These are phyloP conservation scores for Teunomyces aglyptinius DNA, from an alignment of 805 yeast genomes.

Conservation along the genomic window DNA sequence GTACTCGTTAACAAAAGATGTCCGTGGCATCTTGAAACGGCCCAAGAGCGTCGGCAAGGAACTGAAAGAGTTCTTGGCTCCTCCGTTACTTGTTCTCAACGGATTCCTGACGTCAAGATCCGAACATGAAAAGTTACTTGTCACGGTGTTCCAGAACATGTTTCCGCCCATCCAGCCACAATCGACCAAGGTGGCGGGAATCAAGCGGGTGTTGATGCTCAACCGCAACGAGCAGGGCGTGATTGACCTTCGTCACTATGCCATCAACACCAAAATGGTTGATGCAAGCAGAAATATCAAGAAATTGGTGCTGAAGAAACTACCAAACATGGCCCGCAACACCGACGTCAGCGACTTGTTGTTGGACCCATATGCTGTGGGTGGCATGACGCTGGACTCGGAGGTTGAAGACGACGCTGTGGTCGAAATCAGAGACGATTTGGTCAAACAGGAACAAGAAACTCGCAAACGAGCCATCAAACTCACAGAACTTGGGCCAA, in stretches of 20 bases:
- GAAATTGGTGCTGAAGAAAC: conserved; percentile 61
- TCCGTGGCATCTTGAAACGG: conserved; percentile 60
- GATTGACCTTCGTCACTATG: conserved; percentile 86
- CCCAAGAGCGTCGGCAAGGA: conserved; percentile 79
- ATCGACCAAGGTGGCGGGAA: conserved; percentile 65
- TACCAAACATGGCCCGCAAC: conserved; percentile 69
- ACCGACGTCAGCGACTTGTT: conserved; percentile 80
- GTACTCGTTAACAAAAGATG: conserved; percentile 82
- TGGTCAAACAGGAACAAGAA: neutral
- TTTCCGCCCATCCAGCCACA: conserved; percentile 94
- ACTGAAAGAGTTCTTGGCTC: conserved; percentile 60
- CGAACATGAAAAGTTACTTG: conserved; percentile 73
- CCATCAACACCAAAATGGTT: conserved; percentile 81
- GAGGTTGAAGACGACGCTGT: conserved; percentile 91
- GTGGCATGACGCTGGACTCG: conserved; percentile 83
- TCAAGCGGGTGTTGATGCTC: conserved; percentile 81
- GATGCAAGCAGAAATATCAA: conserved; percentile 73
- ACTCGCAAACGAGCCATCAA: conserved; percentile 77
- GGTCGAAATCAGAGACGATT: conserved; percentile 51
- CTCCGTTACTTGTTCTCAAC: conserved; percentile 90
- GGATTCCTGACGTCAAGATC: conserved; percentile 74
- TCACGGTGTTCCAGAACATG: conserved; percentile 91
- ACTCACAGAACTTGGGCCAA: conserved; percentile 89
- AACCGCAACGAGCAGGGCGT: conserved; percentile 71
- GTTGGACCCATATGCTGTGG: conserved; percentile 78